phyloP scores from a whole-genome alignment of 192 early-diverging fungal genomes.

The Anaeromyces robustus region DNA sequence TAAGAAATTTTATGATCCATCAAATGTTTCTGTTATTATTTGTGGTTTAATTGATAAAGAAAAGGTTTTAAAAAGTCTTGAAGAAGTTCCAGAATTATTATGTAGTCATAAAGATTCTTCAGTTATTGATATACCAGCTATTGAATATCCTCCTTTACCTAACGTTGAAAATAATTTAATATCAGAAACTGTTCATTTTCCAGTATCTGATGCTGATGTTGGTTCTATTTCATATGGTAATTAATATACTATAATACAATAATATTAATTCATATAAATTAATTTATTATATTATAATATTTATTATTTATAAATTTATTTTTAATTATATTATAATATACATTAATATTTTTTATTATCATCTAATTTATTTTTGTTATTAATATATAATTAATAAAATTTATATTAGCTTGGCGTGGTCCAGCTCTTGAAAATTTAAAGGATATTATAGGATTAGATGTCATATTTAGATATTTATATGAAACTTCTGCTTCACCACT shows the following conservation, averaged over 20 bases:
- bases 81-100: constrained; percentile 34
- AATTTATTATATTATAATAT: background rate
- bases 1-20: constrained; percentile 48
- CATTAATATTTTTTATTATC: background rate
- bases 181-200: constrained; percentile 36
- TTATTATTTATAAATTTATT: background rate
- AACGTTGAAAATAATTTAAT: constrained; percentile 10
- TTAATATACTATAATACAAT: no score
- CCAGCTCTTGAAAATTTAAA: constrained; percentile 44
- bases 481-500: constrained; percentile 55
- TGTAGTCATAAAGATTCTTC: constrained; percentile 12
- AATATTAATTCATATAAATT: no score
- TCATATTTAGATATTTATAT: constrained; percentile 54
- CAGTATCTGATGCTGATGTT: constrained; percentile 40
- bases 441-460: constrained; percentile 42
- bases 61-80: constrained; percentile 17
- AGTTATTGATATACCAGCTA: constrained; percentile 1
- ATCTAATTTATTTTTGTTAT: no score
- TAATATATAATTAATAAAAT: background rate
- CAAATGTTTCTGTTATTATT: constrained; percentile 53
- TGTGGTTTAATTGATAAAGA: constrained; percentile 23
- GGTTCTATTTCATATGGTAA: constrained; percentile 37
- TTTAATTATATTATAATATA: background rate
- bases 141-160: background rate
- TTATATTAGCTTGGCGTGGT: constrained; percentile 44